These are phyloP conservation scores for Sordaria brevicollis DNA, from an alignment of 495 filamentous ascomycete species.

Conservation along the genomic window DNA sequence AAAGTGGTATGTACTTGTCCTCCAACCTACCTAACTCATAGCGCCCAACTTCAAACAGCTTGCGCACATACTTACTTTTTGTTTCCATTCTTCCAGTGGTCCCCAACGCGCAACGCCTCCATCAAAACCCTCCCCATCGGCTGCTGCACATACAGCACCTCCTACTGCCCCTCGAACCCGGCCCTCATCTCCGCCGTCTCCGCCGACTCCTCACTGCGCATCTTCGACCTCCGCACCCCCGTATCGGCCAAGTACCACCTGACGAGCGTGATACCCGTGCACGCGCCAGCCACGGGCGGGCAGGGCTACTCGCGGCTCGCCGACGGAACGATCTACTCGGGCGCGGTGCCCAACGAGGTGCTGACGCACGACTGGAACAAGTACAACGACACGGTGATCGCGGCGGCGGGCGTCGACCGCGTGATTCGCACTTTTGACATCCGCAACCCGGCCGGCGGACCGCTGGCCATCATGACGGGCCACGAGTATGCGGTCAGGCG, in stretches of 20 bases:
- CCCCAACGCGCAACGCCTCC: slow-evolving; percentile 57
- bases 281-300: slow-evolving; percentile 36
- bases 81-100: slow-evolving; percentile 45
- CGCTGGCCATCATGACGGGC: slow-evolving; percentile 59
- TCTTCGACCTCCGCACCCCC: slow-evolving; percentile 85
- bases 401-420: slow-evolving; percentile 83
- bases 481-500: slow-evolving; percentile 86
- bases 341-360: slow-evolving; percentile 48
- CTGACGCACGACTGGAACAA: slow-evolving; percentile 99
- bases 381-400: slow-evolving; percentile 73
- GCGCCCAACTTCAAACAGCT: neutral
- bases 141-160: slow-evolving; percentile 79
- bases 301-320: slow-evolving; percentile 22
- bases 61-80: neutral
- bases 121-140: slow-evolving; percentile 78
- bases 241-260: slow-evolving; percentile 75
- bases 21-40: neutral
- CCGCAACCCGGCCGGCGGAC: slow-evolving; percentile 58
- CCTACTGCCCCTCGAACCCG: slow-evolving; percentile 72
- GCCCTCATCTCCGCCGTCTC: slow-evolving; percentile 71
- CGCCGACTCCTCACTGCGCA: slow-evolving; percentile 71
- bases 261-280: slow-evolving; percentile 64
- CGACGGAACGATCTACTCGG: slow-evolving; percentile 22
- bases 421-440: slow-evolving; percentile 83
- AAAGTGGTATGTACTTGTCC: slow-evolving; percentile 53